A percentile compares a stretch with the other conserved stretches of the same genome.
Evolutionary conservation across 345 rosid species (phyloP).

Genomic region (Acer campestre): DNA sequence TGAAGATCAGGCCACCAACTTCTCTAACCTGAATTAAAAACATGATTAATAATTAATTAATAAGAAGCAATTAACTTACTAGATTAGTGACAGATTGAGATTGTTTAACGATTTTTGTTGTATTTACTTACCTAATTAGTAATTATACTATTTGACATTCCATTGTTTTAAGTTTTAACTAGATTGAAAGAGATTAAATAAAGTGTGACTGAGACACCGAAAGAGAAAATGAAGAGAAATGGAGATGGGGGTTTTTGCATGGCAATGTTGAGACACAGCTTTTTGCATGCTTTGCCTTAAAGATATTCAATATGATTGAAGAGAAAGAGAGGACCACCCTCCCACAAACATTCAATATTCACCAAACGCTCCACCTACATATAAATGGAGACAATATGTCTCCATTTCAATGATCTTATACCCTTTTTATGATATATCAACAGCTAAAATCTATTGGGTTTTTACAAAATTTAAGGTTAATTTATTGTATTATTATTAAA

Average conservation of each 20-base stretch:
- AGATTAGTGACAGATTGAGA: constrained; percentile 9
- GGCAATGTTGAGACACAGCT: constrained; percentile 19
- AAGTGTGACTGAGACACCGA: background rate
- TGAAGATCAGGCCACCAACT: constrained; percentile 6
- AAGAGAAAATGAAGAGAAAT: background rate
- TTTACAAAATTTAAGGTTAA: background rate
- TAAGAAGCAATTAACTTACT: background rate
- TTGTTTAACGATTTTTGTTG: background rate
- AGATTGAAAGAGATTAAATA: background rate
- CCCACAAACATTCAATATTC: background rate
- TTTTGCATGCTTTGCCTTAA: constrained; percentile 30
- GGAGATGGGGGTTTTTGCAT: constrained; percentile 10
- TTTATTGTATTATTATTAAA: no score
- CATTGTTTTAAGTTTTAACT: background rate
- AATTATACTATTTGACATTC: background rate
- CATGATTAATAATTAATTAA: background rate
- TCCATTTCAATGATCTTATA: background rate
- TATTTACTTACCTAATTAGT: background rate
- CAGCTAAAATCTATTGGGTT: background rate
- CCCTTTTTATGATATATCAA: background rate
- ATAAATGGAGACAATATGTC: constrained; percentile 10
- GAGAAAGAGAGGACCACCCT: constrained; percentile 11
- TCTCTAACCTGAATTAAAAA: background rate
- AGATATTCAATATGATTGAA: constrained; percentile 30
- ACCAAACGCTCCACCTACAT: constrained; percentile 12